phyloP scores from a whole-genome alignment of 2,329 filamentous ascomycete genomes.

The Alternaria burnsii region DNA sequence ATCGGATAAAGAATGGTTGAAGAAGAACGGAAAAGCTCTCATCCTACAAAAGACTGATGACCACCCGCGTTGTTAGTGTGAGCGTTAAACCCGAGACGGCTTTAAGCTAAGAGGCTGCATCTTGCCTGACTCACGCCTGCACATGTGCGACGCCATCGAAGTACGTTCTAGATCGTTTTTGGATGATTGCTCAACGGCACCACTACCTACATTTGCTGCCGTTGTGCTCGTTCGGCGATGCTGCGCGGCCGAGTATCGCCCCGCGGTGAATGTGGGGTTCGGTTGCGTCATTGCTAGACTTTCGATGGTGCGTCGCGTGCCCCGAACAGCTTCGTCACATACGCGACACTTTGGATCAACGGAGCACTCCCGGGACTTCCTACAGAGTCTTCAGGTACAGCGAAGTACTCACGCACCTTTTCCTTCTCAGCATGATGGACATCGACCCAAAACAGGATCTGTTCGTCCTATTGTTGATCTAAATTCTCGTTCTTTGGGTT shows the following conservation, averaged over 20 bases:
- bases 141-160: conserved; percentile 1
- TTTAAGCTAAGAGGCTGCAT: conserved; percentile 12
- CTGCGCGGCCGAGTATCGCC: conserved; percentile 16
- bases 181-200: not conserved
- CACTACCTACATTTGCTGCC: conserved; percentile 2
- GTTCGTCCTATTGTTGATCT: not conserved
- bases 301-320: not conserved
- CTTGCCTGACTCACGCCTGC: conserved; percentile 15
- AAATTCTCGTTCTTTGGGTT: not conserved
- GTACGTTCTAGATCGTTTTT: conserved; percentile 6
- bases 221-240: not conserved
- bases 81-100: conserved; percentile 21
- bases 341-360: not conserved
- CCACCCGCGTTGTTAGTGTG: conserved; percentile 17
- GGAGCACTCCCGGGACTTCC: not conserved
- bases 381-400: not conserved
- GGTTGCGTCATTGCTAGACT: conserved; percentile 1
- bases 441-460: not conserved
- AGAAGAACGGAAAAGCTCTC: conserved; percentile 13
- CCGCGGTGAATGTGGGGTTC: conserved; percentile 7
- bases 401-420: not conserved
- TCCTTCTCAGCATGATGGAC: not conserved
- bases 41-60: conserved; percentile 14
- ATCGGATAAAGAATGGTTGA: conserved; percentile 15
- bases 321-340: not conserved